Evolutionary conservation across 2,329 filamentous ascomycete species (phyloP).

Genomic region (Fusarium sp.): DNA sequence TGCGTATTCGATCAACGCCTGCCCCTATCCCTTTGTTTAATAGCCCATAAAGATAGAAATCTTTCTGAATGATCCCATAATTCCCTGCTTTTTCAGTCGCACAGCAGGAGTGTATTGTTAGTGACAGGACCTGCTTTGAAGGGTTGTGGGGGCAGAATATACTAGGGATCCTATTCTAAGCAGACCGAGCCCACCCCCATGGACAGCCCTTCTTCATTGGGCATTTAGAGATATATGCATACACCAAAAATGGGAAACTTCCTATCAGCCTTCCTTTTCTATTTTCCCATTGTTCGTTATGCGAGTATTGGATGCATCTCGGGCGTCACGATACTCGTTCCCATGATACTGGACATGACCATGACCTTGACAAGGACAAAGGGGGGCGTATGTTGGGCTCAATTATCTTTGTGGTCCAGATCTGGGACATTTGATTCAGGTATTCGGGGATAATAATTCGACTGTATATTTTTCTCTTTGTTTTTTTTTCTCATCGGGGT

Average conservation of each 20-base stretch:
- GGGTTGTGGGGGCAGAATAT: conserved; percentile 30
- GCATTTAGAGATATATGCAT: neutral
- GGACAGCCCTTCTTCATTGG: conserved; percentile 12
- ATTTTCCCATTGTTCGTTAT: neutral
- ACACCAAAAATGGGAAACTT: neutral
- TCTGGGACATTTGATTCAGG: conserved; percentile 47
- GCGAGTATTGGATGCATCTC: neutral
- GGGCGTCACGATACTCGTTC: neutral
- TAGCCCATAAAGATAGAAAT: neutral
- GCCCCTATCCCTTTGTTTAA: conserved; percentile 2
- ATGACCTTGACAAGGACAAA: neutral
- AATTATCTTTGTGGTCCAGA: conserved; percentile 28
- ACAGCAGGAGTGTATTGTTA: conserved; percentile 42
- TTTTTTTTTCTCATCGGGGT: neutral
- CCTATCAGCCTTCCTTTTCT: conserved; percentile 7
- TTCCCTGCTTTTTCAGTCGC: conserved; percentile 38
- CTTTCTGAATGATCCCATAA: conserved; percentile 4
- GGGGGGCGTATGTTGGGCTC: conserved; percentile 14
- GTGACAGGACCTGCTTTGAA: conserved; percentile 21
- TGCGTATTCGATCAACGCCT: conserved; percentile 16
- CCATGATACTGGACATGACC: neutral
- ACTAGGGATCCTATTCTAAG: conserved; percentile 35
- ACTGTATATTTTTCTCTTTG: neutral
- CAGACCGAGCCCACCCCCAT: neutral
- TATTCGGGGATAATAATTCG: conserved; percentile 41